phyloP scores from a whole-genome alignment of 169 alveolate species.

The Plasmodium vinckei region DNA sequence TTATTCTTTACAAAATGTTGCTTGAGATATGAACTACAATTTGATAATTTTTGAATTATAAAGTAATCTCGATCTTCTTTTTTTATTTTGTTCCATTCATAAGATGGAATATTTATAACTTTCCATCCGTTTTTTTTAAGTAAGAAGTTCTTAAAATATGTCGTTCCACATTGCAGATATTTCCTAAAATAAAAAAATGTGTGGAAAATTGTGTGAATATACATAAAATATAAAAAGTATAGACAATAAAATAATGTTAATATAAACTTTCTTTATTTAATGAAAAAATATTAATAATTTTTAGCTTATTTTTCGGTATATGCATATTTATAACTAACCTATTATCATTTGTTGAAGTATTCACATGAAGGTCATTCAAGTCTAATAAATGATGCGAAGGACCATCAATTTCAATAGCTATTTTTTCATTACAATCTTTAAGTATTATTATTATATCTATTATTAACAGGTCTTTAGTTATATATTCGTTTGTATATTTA shows the following conservation, averaged over 20 bases:
- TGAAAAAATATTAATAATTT: too few relatives aligned
- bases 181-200: slow-evolving; percentile 30
- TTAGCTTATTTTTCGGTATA: neutral
- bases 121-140: slow-evolving; percentile 52
- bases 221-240: neutral
- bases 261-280: too few relatives aligned
- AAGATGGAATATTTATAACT: slow-evolving; percentile 35
- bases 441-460: slow-evolving; percentile 46
- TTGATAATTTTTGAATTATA: slow-evolving; percentile 32
- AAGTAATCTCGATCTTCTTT: slow-evolving; percentile 29
- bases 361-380: slow-evolving; percentile 15
- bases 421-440: slow-evolving; percentile 10
- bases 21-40: neutral
- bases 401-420: slow-evolving; percentile 75
- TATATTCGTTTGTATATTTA: slow-evolving; percentile 56
- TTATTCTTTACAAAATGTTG: neutral
- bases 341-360: neutral
- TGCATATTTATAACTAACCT: slow-evolving; percentile 20
- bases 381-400: slow-evolving; percentile 73
- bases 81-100: slow-evolving; percentile 59
- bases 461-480: slow-evolving; percentile 59
- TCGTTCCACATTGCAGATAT: slow-evolving; percentile 71
- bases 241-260: neutral
- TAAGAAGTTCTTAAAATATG: slow-evolving; percentile 47
- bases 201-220: too few relatives aligned